Conservation (phyloP, 1,139 yeast genomes). For the Candida sp. region DNA sequence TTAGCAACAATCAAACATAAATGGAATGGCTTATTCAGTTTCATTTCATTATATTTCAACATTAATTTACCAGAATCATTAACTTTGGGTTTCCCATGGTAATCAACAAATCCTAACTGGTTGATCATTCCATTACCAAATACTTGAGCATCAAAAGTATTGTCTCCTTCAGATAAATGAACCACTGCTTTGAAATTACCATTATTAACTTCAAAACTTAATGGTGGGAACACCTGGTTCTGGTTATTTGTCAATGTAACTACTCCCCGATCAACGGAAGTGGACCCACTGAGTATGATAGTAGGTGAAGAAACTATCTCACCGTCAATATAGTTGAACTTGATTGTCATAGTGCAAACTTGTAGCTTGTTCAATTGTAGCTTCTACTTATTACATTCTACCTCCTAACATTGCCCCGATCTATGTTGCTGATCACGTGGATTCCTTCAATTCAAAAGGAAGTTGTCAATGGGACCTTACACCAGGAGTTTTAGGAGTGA, state of each 20-base stretch:
- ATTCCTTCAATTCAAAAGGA: too few species aligned
- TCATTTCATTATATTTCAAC: conserved; percentile 55
- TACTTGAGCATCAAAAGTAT: conserved; percentile 34
- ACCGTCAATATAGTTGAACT: conserved; percentile 30
- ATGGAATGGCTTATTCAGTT: conserved; percentile 76
- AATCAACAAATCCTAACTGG: conserved; percentile 26
- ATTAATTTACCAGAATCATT: conserved; percentile 23
- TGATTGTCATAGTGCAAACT: conserved; percentile 24
- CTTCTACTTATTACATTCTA: too few species aligned
- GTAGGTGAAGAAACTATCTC: conserved; percentile 44
- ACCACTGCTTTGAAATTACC: conserved; percentile 74
- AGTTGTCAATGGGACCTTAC: too few species aligned
- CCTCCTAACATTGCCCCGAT: too few species aligned
- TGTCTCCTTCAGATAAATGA: conserved; percentile 52
- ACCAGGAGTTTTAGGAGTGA: too few species aligned
- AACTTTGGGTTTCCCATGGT: conserved; percentile 13
- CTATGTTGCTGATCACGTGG: too few species aligned
- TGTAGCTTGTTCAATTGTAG: too few species aligned
- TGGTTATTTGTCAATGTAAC: conserved; percentile 36
- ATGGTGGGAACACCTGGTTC: conserved; percentile 61
- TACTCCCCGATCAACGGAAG: conserved; percentile 21
- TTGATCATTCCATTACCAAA: conserved; percentile 22
- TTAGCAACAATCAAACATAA: conserved; percentile 72
- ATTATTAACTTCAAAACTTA: conserved; percentile 64
- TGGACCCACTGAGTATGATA: conserved; percentile 33